phyloP scores from a whole-genome alignment of 78 protist species.

The Guillardia theta region DNA sequence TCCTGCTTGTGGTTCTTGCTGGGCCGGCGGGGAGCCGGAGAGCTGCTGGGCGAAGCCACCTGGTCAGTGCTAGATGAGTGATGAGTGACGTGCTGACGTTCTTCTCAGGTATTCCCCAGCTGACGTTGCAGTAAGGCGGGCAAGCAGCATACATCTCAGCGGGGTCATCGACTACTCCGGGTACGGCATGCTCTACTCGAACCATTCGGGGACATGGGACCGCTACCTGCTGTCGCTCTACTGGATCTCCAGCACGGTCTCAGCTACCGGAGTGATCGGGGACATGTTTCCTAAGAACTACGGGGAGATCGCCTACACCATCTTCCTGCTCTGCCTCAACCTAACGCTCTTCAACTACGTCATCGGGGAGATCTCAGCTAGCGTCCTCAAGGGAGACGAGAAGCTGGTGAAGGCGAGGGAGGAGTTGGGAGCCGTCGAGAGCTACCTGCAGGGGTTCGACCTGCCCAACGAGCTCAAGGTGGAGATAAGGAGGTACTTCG shows the following conservation, averaged over 20 bases:
- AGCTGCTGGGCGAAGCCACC: neutral
- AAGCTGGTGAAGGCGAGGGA: neutral
- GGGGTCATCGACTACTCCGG: neutral
- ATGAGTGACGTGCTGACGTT: too few relatives aligned
- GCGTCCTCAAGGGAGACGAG: neutral
- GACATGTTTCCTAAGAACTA: neutral
- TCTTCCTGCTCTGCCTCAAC: neutral
- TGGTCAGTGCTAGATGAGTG: neutral
- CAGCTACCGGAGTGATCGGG: neutral
- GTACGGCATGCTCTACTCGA: neutral
- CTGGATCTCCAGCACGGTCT: neutral
- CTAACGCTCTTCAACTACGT: neutral
- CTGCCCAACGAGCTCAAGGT: neutral
- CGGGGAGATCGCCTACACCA: neutral
- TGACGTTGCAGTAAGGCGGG: too few relatives aligned
- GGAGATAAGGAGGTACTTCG: neutral
- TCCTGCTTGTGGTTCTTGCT: neutral
- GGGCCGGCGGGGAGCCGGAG: neutral
- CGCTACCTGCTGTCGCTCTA: slow-evolving; percentile 10
- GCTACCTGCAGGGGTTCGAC: neutral
- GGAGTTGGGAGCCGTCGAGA: neutral
- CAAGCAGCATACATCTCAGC: neutral
- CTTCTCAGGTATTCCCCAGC: too few relatives aligned
- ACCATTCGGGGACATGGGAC: neutral
- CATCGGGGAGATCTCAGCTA: neutral